Evolutionary conservation across 2,329 filamentous ascomycete genomes (phyloP), one percentile per base, ranked within the genome.

Genomic region (Aureobasidium sp.): DNA sequence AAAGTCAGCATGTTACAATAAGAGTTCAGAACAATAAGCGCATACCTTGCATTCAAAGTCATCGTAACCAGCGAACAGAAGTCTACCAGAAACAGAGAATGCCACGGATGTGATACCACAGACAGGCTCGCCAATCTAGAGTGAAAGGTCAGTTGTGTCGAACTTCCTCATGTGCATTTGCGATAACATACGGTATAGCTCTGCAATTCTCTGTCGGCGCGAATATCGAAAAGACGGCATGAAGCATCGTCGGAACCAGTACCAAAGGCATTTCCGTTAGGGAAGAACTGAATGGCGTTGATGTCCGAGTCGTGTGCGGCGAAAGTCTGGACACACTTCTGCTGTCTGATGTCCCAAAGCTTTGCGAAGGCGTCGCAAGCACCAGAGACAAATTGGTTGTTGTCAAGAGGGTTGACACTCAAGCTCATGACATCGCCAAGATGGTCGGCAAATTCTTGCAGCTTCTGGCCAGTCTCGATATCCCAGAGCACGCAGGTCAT

Each of bases 401-500:
- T 92, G 80, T 97, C 97, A 66, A 95, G 96, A 1, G 94, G 94
- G 80, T 99, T 97, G 77, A 99, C 90, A 83, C 93, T 97, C 79
- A 97, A 92, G 82, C 93, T 97, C 94, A 99, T 99, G 69, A 99
- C 94, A 73, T 99, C 94, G 74, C 94, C 94, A 12, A 99, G 83
- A 75, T 99, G 94, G 78, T 99, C 94, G 72, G 94, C 94, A 69
- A 97, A 99, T 76, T 99, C 94, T 72, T 92, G 96, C 46, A 96
- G 89, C 80, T 97, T 97, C 67, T 92, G 91, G 63, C 94, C 94
- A 0, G 93, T 96, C 79, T 99, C 94, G 67, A 99, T 93, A 80
- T 99, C 94, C 94, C 94, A 99, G 73, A 97, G 90, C 88, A 97
- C 97, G 77, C 94, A 99, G 59, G 94, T 99, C 94, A 99, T 99